A percentile compares a stretch with the other conserved stretches of the same genome.
Conservation (phyloP, 768 basidiomycete genomes). For the Termitomyces sp. region DNA sequence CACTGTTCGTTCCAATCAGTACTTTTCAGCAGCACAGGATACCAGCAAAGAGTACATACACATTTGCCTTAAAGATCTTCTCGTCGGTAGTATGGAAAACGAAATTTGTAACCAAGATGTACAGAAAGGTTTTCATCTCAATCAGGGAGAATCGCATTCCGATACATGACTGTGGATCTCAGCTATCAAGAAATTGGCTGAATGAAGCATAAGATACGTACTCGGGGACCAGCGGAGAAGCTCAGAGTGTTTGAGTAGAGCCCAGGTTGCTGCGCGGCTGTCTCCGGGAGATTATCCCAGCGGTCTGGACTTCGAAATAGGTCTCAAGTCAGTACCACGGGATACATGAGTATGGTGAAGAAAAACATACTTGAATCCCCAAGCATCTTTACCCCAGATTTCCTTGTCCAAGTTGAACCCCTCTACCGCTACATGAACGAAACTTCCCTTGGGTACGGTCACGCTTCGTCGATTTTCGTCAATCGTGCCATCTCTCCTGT, state of each 20-base stretch:
- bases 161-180: conserved; percentile 62
- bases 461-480: conserved; percentile 39
- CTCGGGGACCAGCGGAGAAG: conserved; percentile 81
- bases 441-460: conserved; percentile 60
- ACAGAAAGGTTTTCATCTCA: conserved; percentile 78
- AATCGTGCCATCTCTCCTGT: conserved; percentile 41
- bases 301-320: conserved; percentile 60
- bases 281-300: conserved; percentile 75
- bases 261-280: conserved; percentile 65
- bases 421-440: conserved; percentile 77
- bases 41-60: conserved; percentile 37
- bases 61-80: conserved; percentile 55
- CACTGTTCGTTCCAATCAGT: conserved; percentile 29
- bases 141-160: conserved; percentile 81
- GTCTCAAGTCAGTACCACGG: not conserved
- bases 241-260: conserved; percentile 67
- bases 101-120: conserved; percentile 66
- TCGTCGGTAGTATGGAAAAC: conserved; percentile 52
- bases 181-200: conserved; percentile 2
- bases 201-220: conserved; percentile 32
- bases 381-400: conserved; percentile 80
- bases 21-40: not conserved
- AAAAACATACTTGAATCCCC: conserved; percentile 68
- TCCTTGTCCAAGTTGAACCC: conserved; percentile 75
- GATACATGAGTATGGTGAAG: not conserved